phyloP scores from a whole-genome alignment of 371 early-diverging fungal genomes.

The Mucor indicus region DNA sequence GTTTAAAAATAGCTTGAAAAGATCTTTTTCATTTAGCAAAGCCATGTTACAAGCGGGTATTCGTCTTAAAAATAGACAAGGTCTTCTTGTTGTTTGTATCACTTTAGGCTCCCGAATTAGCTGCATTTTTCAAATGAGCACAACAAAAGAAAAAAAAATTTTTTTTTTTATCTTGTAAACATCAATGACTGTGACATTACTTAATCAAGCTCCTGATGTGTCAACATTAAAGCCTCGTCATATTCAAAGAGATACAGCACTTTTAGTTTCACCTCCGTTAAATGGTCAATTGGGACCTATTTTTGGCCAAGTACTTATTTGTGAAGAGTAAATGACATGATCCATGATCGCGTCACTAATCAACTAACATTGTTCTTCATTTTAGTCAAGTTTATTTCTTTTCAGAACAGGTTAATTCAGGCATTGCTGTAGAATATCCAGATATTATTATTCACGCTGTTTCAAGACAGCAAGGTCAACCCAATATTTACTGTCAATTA shows the following conservation, averaged over 20 bases:
- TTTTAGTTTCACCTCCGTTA: constrained; percentile 41
- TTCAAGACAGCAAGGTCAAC: constrained; percentile 60
- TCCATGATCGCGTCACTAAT: background rate
- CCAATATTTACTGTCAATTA: constrained; percentile 76
- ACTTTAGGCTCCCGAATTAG: too few relatives aligned
- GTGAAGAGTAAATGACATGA: constrained; percentile 35
- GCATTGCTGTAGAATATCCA: constrained; percentile 70
- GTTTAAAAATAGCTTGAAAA: too few relatives aligned
- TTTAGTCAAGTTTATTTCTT: constrained; percentile 53
- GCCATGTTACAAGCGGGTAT: too few relatives aligned
- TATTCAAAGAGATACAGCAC: constrained; percentile 26
- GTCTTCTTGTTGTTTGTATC: too few relatives aligned
- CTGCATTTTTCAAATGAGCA: too few relatives aligned
- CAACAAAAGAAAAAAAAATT: too few relatives aligned
- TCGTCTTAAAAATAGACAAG: too few relatives aligned
- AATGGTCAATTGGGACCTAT: constrained; percentile 26
- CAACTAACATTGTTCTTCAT: background rate
- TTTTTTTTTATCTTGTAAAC: too few relatives aligned
- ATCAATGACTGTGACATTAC: constrained; percentile 49
- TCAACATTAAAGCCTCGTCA: constrained; percentile 30
- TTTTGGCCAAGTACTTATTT: constrained; percentile 32
- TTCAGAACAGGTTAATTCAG: constrained; percentile 35
- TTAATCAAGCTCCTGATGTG: constrained; percentile 32
- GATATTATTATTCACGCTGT: constrained; percentile 81
- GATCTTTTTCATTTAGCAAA: too few relatives aligned